Percentiles rank a stretch among this genome's conserved stretches.
Conservation (phyloP, 23 red algal genomes). For the Gracilaria caudata region DNA sequence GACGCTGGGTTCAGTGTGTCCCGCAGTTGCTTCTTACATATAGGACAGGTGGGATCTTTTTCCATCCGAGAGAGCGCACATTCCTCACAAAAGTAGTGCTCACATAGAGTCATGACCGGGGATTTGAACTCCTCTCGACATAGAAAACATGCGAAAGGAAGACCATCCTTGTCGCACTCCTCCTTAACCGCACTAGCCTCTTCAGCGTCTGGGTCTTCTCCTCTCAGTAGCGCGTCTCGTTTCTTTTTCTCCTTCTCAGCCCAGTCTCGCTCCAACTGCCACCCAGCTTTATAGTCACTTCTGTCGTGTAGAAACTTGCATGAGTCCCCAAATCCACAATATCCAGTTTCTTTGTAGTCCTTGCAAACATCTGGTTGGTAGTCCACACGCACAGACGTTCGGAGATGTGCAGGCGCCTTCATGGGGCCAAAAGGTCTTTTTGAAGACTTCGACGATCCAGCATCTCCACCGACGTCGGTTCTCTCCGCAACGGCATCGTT, state of each 20-base stretch:
- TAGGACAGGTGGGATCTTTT: conserved; percentile 54
- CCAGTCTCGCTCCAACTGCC: conserved; percentile 87
- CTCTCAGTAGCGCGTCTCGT: conserved; percentile 33
- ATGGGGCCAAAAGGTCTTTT: conserved; percentile 68
- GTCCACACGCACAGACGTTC: conserved; percentile 70
- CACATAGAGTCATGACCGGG: conserved; percentile 73
- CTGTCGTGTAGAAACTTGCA: conserved; percentile 95
- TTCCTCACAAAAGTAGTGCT: conserved; percentile 86
- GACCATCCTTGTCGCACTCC: conserved; percentile 51
- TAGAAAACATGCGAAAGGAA: conserved; percentile 89
- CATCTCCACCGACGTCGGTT: conserved; percentile 42
- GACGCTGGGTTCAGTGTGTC: conserved; percentile 51
- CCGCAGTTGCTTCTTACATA: conserved; percentile 55
- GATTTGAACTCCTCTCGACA: conserved; percentile 64
- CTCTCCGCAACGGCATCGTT: conserved; percentile 48
- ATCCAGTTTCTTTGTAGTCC: conserved; percentile 94
- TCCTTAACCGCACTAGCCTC: conserved; percentile 18
- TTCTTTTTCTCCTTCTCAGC: conserved; percentile 44
- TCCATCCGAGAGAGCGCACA: conserved; percentile 60
- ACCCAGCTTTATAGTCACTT: conserved; percentile 74
- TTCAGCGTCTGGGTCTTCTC: conserved; percentile 31
- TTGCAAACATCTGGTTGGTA: conserved; percentile 91
- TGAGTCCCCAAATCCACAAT: conserved; percentile 89
- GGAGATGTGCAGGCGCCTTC: conserved; percentile 75
- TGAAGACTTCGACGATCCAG: background rate